Base-by-base conservation (phyloP, 768 basidiomycete species). In the Boletellus emodensis region DNA sequence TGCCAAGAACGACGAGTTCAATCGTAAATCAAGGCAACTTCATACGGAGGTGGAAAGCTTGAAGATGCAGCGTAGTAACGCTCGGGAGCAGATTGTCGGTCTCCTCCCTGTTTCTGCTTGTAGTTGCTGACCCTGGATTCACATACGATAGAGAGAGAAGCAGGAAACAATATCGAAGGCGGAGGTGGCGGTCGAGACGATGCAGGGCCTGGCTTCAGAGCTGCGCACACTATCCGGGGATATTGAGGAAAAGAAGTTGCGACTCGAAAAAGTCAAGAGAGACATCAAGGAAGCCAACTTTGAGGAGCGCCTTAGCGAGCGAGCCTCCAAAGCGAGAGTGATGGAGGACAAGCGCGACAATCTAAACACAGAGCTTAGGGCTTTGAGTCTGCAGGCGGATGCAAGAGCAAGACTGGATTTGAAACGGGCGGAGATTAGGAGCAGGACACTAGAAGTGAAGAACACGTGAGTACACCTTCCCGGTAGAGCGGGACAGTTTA, bases 361-460 rank as follows among this genome's bases (percentile, higher is more conserved):
- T 17, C 70, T 95, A 52, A 89, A 85, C 48, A 56, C 67, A 0
- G 94, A 96, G 53, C 74, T 94, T 37, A 75, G 81, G 30, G 70
- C 75, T 2, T 68, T 96, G 58, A 91, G 82, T 57, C 60, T 81
- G 40, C 93, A 97, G 63, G 85, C 90, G 0, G 88, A 94, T 47
- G 74, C 81, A 1, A 75, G 95, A 39, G 91, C 94, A 2, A 85
- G 81, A 58, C 65, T 97, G 46, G 82, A 86, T 36, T 61, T 95
- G 54, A 88, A 90, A 61, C 74, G 83, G 52, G 72, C 72, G 1
- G 90, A 94, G 55, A 64, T 84, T 39, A 80, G 76, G 63, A 75
- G 70, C 48, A 90, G 88, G 69, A 71, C 73, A 40, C 72, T 71
- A 14, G 89, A 93, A 36, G 74, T 93, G 13, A 72, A 79, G 54